Conservation (phyloP, 2,329 filamentous ascomycete genomes). For the Paracorniculantispora psalliotae region DNA sequence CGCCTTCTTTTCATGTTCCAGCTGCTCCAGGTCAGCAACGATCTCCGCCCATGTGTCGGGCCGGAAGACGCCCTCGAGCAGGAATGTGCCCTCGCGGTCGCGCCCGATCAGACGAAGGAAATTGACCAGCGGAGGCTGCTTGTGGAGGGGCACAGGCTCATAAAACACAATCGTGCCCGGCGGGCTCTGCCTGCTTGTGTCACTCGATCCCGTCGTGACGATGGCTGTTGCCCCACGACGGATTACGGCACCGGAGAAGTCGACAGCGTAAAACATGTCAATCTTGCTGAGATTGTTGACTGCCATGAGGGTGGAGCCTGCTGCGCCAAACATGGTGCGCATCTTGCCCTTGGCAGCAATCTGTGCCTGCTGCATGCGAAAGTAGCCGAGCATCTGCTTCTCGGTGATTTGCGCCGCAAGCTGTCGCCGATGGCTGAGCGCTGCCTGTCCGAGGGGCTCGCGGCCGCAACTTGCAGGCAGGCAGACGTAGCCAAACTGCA, state of each 20-base stretch:
- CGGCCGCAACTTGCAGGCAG: conserved; percentile 20
- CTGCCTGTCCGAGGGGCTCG: conserved; percentile 25
- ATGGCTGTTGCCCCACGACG: neutral
- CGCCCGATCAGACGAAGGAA: conserved; percentile 23
- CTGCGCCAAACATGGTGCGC: conserved; percentile 26
- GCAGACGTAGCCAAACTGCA: conserved; percentile 18
- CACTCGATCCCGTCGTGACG: too few relatives aligned
- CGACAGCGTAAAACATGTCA: conserved; percentile 28
- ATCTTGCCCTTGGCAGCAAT: conserved; percentile 17
- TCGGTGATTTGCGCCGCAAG: conserved; percentile 31
- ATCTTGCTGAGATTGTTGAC: conserved; percentile 36
- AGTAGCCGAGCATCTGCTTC: conserved; percentile 27
- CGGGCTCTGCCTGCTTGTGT: conserved; percentile 15
- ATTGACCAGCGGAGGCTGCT: conserved; percentile 5
- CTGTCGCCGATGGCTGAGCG: conserved; percentile 26
- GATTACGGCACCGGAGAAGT: conserved; percentile 32
- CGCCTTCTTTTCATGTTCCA: too few relatives aligned
- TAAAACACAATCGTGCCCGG: conserved; percentile 19
- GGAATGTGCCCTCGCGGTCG: conserved; percentile 15
- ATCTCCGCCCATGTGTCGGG: neutral
- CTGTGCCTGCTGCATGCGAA: conserved; percentile 20
- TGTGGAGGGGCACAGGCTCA: conserved; percentile 13
- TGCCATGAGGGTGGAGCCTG: conserved; percentile 27
- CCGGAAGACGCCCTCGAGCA: neutral
- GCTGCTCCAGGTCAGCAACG: neutral